Base-by-base conservation (phyloP, 116 monocot genomes). In the Posidonia oceanica region DNA sequence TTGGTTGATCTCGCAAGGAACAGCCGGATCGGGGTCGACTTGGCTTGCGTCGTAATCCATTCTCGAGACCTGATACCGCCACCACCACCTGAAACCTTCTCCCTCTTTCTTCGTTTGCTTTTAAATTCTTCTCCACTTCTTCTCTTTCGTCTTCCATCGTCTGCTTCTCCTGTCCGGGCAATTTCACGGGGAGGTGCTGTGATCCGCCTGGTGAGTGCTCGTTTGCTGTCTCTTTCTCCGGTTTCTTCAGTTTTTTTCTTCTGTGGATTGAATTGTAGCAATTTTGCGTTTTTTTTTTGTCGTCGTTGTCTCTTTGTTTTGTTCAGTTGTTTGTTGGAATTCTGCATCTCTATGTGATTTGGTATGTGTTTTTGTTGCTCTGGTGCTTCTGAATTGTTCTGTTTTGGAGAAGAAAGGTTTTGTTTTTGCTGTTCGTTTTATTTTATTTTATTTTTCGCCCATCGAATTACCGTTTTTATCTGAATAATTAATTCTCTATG, bases 191-290 rank as follows among this genome's bases (percentile, higher is more conserved):
- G 56, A 37, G 63, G 69, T 66, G 41, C 13, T 21, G 22, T 66
- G 66, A 21, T 66, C 66, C 42, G n/a, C 10, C 42, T 21, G 39
- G 66, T 66, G 17, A 41, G 20, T 42, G 66, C 41, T 41, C 17
- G 42, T 18, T 66, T 66, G 29, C 29, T 66, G 42, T 42, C 15
- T 39, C 61, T 21, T 81, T 77, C 65, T 70, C 78, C 74, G 77
- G 59, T 77, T 63, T 44, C 84, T 71, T 74, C 75, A 81, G 78
- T 71, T 36, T 75, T 86, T 77, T 70, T 64, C 16, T 54, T 41
- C 21, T 41, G 0, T 39, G 1, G 39, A 7, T 17, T 15, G 39
- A 41, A 42, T 40, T 42, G 39, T 14, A 36, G 18, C 55, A 22
- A 14, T 73, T 61, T 59, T 72, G 67, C 62, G 67, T 75, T 69